A percentile compares a stretch with the other conserved stretches of the same genome.
phyloP scores from a whole-genome alignment of 1,284 basidiomycete genomes.

The Gomphus bonarii region DNA sequence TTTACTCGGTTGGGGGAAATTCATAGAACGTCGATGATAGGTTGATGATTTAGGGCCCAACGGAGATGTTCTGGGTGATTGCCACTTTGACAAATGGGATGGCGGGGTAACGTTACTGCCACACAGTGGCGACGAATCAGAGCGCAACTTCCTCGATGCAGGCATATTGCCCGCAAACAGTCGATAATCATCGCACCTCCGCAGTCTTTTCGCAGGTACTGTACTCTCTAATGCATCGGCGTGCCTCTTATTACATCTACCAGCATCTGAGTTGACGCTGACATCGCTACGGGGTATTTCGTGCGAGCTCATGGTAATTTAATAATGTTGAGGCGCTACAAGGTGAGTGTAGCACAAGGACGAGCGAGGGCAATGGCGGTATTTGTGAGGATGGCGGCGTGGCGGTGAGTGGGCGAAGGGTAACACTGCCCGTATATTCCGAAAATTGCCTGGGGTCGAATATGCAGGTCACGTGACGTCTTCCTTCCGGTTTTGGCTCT shows the following conservation, averaged over 20 bases:
- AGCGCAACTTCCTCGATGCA: neutral
- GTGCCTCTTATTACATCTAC: neutral
- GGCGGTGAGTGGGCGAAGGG: too few relatives aligned
- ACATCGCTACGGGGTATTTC: neutral
- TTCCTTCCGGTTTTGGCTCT: too few relatives aligned
- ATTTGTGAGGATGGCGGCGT: too few relatives aligned
- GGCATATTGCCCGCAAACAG: neutral
- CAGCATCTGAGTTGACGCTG: neutral
- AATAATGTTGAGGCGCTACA: too few relatives aligned
- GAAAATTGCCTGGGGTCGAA: too few relatives aligned
- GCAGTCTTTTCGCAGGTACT: neutral
- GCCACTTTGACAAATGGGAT: slow-evolving; percentile 1
- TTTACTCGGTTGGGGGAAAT: neutral
- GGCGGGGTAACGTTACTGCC: neutral
- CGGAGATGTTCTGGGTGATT: slow-evolving; percentile 3
- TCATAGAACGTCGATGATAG: neutral
- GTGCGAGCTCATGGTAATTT: too few relatives aligned
- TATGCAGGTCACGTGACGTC: too few relatives aligned
- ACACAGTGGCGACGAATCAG: too few relatives aligned
- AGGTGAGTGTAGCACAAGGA: too few relatives aligned
- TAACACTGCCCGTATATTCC: too few relatives aligned
- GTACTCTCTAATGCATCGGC: neutral
- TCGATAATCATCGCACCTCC: neutral
- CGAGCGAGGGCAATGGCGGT: too few relatives aligned
- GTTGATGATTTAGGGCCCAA: slow-evolving; percentile 2